Conservation (phyloP, 1,284 basidiomycete species). For the Sporisorium scitamineum region DNA sequence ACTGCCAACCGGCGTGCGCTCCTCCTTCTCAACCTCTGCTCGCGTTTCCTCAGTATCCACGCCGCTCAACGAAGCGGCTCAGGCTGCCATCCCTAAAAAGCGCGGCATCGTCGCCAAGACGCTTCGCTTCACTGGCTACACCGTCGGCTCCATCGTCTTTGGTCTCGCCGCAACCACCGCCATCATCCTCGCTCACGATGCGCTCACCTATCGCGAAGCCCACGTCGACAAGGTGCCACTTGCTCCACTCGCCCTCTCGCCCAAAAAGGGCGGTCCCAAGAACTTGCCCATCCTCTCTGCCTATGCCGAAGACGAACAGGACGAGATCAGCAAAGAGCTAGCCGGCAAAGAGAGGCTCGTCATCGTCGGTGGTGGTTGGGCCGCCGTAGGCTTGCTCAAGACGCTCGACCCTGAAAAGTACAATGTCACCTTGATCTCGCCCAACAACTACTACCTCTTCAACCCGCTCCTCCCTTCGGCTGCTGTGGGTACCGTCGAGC, state of each 20-base stretch:
- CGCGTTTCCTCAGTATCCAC: slow-evolving; percentile 18
- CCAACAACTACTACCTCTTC: slow-evolving; percentile 68
- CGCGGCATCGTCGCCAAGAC: slow-evolving; percentile 23
- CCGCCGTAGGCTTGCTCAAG: slow-evolving; percentile 62
- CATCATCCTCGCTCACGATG: slow-evolving; percentile 59
- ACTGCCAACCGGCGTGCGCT: slow-evolving; percentile 1
- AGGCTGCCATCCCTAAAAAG: slow-evolving; percentile 9
- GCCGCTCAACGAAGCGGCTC: slow-evolving; percentile 31
- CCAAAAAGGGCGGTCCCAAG: slow-evolving; percentile 62
- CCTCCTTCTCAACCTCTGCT: slow-evolving; percentile 13
- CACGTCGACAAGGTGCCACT: slow-evolving; percentile 58
- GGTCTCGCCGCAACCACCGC: slow-evolving; percentile 49
- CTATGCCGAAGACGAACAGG: slow-evolving; percentile 52
- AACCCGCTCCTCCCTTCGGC: slow-evolving; percentile 68
- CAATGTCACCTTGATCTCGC: slow-evolving; percentile 66
- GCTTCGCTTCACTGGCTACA: slow-evolving; percentile 35
- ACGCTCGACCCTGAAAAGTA: slow-evolving; percentile 63
- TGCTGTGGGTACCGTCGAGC: slow-evolving; percentile 67
- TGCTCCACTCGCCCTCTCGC: slow-evolving; percentile 52
- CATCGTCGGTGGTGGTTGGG: slow-evolving; percentile 69
- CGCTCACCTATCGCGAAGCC: slow-evolving; percentile 58
- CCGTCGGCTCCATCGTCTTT: slow-evolving; percentile 57
- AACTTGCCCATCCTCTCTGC: slow-evolving; percentile 62
- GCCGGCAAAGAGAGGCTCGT: slow-evolving; percentile 64
- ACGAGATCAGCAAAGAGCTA: slow-evolving; percentile 28